A percentile compares a stretch with the other conserved stretches of the same genome.
Evolutionary conservation across 176 grass and related monocot genomes (phyloP).

Genomic region (maize (Zea mays)): DNA sequence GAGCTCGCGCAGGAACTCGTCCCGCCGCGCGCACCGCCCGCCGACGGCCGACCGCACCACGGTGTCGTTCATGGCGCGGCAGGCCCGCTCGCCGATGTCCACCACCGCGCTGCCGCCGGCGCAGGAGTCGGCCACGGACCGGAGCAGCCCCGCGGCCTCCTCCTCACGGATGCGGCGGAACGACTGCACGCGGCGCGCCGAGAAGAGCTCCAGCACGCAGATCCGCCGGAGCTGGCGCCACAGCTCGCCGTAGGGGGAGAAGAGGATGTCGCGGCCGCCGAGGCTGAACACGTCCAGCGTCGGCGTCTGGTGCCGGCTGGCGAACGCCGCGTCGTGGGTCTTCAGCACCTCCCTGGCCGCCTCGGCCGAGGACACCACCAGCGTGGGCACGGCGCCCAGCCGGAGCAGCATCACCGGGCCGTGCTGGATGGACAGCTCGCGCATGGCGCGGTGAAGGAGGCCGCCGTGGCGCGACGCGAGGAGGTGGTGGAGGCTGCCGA

Average conservation of each 20-base stretch:
- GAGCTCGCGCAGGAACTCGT: constrained; percentile 40
- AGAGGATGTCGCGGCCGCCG: constrained; percentile 23
- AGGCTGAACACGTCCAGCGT: background rate
- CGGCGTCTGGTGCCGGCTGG: constrained; percentile 28
- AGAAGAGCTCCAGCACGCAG: constrained; percentile 46
- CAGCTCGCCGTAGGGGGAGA: constrained; percentile 47
- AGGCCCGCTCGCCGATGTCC: constrained; percentile 16
- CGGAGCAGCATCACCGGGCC: constrained; percentile 47
- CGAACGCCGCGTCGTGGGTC: constrained; percentile 35
- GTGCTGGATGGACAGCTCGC: constrained; percentile 4
- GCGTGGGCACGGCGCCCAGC: constrained; percentile 30
- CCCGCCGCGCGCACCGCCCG: constrained; percentile 24
- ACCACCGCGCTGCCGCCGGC: background rate
- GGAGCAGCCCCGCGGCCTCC: constrained; percentile 21
- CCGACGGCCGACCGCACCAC: constrained; percentile 13
- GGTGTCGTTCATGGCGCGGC: constrained; percentile 5
- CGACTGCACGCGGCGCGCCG: constrained; percentile 30
- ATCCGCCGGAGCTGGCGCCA: constrained; percentile 39
- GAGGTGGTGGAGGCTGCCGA: constrained; percentile 49
- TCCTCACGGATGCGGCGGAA: constrained; percentile 31
- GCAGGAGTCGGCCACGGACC: constrained; percentile 2
- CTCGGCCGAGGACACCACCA: constrained; percentile 42
- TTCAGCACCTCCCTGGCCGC: constrained; percentile 35
- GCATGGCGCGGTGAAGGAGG: constrained; percentile 8
- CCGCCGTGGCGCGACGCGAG: background rate